Base-by-base conservation (phyloP, 2,329 filamentous ascomycete species). In the Aspergillus ochraceoroseus region DNA sequence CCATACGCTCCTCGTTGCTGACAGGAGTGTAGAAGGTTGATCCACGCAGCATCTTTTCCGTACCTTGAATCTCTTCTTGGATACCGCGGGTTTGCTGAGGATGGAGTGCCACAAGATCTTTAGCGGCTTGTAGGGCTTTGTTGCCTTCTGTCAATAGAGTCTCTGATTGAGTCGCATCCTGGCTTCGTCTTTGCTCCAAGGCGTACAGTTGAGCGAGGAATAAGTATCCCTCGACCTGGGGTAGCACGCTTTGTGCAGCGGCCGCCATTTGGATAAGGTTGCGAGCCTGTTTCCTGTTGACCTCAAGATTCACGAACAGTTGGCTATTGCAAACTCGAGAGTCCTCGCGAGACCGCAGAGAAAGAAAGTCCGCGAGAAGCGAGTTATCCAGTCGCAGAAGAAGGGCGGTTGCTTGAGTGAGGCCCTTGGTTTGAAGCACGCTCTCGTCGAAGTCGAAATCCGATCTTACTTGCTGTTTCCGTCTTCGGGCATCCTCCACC, bases 71-170 rank as follows among this genome's bases (percentile, higher is more conserved):
- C 44, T 80, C 73, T 0, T 51, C 47, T n/a, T 49, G 25, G 3
- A 79, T 48, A 2, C 59, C 55, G 0, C 47, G 47, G 0, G 65
- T 70, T 31, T 60, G 55, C 4, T 33, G 29, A 3, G 56, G 43
- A 32, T 58, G 28, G 4, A n/a, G 9, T 1, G 46, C 38, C 46
- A 61, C 66, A 4, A 65, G 41, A 1, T 72, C 69, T 11, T 77
- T 65, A 26, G 82, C 62, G 1, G 83, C 54, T 48, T 83, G 64
- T 14, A 80, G 63, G 0, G 84, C 75, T 0, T 53, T 53, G 52
- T 81, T 86, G 1, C 41, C 46, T 29, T 52, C 42, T 6, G 35
- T 22, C 7, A 48, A 20, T 8, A 47, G 37, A 14, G 4, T n/a
- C 8, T 49, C 42, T 11, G 42, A 38, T 22, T 39, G 18, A 11